Conservation (phyloP, 1,284 basidiomycete species). For the Polyporus tsugae region DNA sequence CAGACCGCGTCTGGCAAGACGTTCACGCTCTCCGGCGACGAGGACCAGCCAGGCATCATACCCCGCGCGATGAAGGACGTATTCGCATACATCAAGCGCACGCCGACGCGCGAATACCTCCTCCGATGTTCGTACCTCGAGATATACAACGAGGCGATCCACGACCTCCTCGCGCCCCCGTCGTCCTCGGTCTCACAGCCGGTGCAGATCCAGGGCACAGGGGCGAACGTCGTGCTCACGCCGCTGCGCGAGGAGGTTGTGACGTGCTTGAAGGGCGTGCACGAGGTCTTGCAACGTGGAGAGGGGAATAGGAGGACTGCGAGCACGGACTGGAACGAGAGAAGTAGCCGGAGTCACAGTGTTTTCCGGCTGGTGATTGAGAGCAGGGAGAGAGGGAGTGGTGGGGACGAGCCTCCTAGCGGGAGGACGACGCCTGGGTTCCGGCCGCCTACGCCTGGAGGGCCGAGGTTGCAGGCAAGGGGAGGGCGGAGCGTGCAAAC, state of each 20-base stretch:
- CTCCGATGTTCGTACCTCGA: conserved; percentile 95
- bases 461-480: conserved; percentile 71
- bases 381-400: conserved; percentile 70
- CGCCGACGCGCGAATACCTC: conserved; percentile 88
- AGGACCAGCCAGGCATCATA: conserved; percentile 92
- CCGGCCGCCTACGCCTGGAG: conserved; percentile 70
- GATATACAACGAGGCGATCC: conserved; percentile 95
- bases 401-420: conserved; percentile 50
- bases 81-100: conserved; percentile 77
- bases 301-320: conserved; percentile 92
- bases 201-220: conserved; percentile 75
- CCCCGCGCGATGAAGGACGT: conserved; percentile 91
- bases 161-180: conserved; percentile 85
- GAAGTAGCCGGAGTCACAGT: conserved; percentile 92
- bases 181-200: conserved; percentile 65
- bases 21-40: conserved; percentile 86
- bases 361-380: conserved; percentile 92
- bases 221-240: conserved; percentile 65
- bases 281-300: conserved; percentile 85
- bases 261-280: conserved; percentile 87
- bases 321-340: conserved; percentile 97
- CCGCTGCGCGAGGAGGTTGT: conserved; percentile 93
- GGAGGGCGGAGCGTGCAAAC: conserved; percentile 82
- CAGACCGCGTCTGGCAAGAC: conserved; percentile 94
- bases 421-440: conserved; percentile 64